A percentile compares a stretch with the other conserved stretches of the same genome.
phyloP scores from a whole-genome alignment of 257 asterid genomes.

The Orobanche coerulescens region DNA sequence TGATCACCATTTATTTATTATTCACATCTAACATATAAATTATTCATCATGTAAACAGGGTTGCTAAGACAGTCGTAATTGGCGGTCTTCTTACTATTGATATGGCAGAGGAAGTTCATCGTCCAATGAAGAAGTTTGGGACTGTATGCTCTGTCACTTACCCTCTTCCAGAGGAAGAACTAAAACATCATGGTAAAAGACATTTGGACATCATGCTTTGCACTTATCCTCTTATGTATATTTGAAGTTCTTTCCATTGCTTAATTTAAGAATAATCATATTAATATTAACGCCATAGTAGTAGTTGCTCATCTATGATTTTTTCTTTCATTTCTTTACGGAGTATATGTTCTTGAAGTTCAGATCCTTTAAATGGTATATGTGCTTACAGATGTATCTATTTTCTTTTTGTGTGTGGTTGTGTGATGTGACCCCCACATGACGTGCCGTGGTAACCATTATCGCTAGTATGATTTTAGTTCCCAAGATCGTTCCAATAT shows the following conservation, averaged over 20 bases:
- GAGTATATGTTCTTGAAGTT: not conserved
- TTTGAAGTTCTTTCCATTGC: too few species aligned
- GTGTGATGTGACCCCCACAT: too few species aligned
- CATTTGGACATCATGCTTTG: not conserved
- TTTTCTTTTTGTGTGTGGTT: not conserved
- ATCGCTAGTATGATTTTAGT: too few species aligned
- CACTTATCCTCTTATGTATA: not conserved
- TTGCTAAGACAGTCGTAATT: constrained; percentile 77
- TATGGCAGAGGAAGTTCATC: constrained; percentile 84
- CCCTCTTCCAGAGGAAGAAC: constrained; percentile 76
- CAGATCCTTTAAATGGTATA: constrained; percentile 14
- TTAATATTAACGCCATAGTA: not conserved
- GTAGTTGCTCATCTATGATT: not conserved
- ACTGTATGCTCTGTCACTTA: constrained; percentile 55
- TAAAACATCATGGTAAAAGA: constrained; percentile 62
- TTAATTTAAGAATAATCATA: not conserved
- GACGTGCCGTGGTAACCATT: too few species aligned
- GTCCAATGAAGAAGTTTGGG: constrained; percentile 53
- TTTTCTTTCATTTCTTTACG: not conserved
- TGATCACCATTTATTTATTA: not conserved
- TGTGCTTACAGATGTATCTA: constrained; percentile 8
- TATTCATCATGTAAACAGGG: constrained; percentile 48
- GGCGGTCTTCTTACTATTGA: constrained; percentile 67
- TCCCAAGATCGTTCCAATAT: too few species aligned
- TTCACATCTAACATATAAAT: constrained; percentile 5